A percentile compares a stretch with the other conserved stretches of the same genome.
phyloP scores from a whole-genome alignment of 192 early-diverging fungal genomes.

The Chytriomyces confervae region DNA sequence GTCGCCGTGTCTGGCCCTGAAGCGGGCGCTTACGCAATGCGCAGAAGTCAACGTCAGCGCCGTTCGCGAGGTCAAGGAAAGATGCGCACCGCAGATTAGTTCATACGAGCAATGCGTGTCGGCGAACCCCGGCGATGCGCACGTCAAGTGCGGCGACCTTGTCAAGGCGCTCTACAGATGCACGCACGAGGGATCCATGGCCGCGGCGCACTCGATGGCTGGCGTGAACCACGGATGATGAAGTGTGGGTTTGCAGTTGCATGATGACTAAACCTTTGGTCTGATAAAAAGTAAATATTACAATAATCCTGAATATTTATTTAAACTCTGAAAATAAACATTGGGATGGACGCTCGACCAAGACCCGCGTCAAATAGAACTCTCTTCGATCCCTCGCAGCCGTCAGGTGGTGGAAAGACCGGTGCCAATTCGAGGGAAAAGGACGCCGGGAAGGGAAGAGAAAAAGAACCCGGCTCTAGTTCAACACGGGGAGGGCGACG shows the following conservation, averaged over 20 bases:
- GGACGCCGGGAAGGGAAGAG: too few relatives aligned
- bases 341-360: background rate
- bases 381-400: background rate
- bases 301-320: background rate
- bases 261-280: background rate
- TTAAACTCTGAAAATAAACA: background rate
- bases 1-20: conserved; percentile 2
- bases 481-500: background rate
- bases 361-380: background rate
- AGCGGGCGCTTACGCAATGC: conserved; percentile 4
- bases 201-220: background rate
- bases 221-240: background rate
- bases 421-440: too few relatives aligned
- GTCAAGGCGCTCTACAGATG: conserved; percentile 43
- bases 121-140: conserved; percentile 16
- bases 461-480: background rate
- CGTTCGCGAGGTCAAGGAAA: conserved; percentile 10
- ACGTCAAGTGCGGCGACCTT: background rate
- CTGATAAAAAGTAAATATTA: background rate
- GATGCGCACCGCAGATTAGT: conserved; percentile 2
- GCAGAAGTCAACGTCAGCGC: conserved; percentile 11
- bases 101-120: conserved; percentile 16
- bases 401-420: background rate
- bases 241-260: too few relatives aligned
- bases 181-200: background rate